These are phyloP conservation scores for Plenodomus biglobosus DNA, from an alignment of 2,329 filamentous ascomycete species.

Conservation along the genomic window DNA sequence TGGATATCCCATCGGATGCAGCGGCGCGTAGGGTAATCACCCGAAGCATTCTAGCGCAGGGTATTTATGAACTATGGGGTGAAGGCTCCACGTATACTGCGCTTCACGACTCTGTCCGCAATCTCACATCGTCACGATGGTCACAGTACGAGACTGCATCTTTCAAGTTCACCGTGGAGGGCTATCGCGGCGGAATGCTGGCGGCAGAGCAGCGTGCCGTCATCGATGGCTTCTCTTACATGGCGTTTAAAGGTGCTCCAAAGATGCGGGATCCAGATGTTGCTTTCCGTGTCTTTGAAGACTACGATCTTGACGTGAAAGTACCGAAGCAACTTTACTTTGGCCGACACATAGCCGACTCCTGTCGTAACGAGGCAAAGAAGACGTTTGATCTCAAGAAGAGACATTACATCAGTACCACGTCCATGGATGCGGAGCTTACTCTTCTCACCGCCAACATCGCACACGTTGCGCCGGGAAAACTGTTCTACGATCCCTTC, in stretches of 20 bases:
- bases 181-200: constrained; percentile 73
- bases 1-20: constrained; percentile 64
- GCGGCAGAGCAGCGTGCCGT: constrained; percentile 66
- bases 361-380: constrained; percentile 66
- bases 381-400: constrained; percentile 88
- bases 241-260: constrained; percentile 77
- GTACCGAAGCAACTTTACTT: constrained; percentile 65
- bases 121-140: constrained; percentile 66
- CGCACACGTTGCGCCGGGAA: constrained; percentile 77
- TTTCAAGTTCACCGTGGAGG: constrained; percentile 84
- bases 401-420: constrained; percentile 88
- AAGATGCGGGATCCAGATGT: constrained; percentile 68
- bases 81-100: constrained; percentile 65
- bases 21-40: constrained; percentile 68
- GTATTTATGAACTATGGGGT: constrained; percentile 89
- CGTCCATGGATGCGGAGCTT: constrained; percentile 95
- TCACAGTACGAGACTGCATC: constrained; percentile 62
- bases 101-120: constrained; percentile 67
- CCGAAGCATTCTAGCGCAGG: constrained; percentile 79
- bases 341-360: constrained; percentile 68
- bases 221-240: constrained; percentile 79
- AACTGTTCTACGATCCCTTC: constrained; percentile 91
- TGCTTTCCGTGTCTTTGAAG: constrained; percentile 79
- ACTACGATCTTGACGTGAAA: constrained; percentile 64
- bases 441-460: constrained; percentile 91